A percentile compares a stretch with the other conserved stretches of the same genome.
These are phyloP conservation scores for Trichothecium sympodiale DNA, from an alignment of 2,329 filamentous ascomycete genomes.

Conservation along the genomic window DNA sequence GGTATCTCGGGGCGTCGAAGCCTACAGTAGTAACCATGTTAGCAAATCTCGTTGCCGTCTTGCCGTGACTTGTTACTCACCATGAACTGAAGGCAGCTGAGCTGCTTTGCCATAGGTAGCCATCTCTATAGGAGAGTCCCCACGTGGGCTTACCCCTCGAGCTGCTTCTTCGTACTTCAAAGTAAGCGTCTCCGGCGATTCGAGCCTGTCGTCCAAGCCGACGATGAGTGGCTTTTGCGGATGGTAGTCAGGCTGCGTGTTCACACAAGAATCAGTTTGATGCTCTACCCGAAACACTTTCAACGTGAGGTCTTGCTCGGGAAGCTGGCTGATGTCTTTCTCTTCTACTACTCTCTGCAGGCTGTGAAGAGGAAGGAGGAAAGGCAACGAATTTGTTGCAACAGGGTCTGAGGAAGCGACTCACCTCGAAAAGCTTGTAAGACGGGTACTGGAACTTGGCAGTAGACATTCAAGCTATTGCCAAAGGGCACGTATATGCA, in stretches of 20 bases:
- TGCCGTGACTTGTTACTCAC: too few relatives aligned
- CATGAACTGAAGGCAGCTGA: slow-evolving; percentile 60
- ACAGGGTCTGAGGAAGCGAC: slow-evolving; percentile 26
- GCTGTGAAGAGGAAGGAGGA: slow-evolving; percentile 2
- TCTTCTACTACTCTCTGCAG: not conserved
- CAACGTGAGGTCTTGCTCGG: too few relatives aligned
- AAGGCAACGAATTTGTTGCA: slow-evolving; percentile 13
- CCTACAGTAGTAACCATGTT: slow-evolving; percentile 23
- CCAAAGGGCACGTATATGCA: slow-evolving; percentile 17
- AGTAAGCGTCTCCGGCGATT: slow-evolving; percentile 45
- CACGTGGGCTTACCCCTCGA: slow-evolving; percentile 38
- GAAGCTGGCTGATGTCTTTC: not conserved
- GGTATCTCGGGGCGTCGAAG: slow-evolving; percentile 50
- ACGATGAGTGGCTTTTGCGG: slow-evolving; percentile 46
- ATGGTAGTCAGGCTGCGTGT: slow-evolving; percentile 37
- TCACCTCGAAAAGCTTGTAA: slow-evolving; percentile 50
- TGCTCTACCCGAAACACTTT: too few relatives aligned
- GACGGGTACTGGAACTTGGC: slow-evolving; percentile 42
- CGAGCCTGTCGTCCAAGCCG: slow-evolving; percentile 40
- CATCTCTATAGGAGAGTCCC: slow-evolving; percentile 42
- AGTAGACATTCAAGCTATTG: slow-evolving; percentile 46
- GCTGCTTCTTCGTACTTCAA: slow-evolving; percentile 47
- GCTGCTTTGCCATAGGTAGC: slow-evolving; percentile 58
- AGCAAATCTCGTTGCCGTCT: too few relatives aligned
- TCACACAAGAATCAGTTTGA: not conserved